A percentile compares a stretch with the other conserved stretches of the same genome.
Evolutionary conservation across 2,329 filamentous ascomycete genomes (phyloP).

Genomic region (Clarireedia hainanense): DNA sequence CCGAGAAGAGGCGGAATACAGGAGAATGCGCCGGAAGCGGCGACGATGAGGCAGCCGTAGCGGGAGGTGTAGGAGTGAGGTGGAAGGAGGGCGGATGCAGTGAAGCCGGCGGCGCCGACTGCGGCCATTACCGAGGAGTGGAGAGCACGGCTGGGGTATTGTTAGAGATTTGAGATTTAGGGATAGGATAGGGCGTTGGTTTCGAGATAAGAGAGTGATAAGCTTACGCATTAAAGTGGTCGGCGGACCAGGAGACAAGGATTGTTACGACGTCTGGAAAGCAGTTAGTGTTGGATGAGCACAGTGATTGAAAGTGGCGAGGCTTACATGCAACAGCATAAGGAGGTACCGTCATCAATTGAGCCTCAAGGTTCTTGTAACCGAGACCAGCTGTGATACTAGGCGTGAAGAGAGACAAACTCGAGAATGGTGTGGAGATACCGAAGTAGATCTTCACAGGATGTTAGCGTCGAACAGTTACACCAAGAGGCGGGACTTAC

Average conservation of each 20-base stretch:
- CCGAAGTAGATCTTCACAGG: constrained; percentile 39
- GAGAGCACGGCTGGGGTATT: constrained; percentile 33
- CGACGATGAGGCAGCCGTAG: constrained; percentile 65
- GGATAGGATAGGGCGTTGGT: too few species aligned
- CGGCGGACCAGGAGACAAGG: constrained; percentile 50
- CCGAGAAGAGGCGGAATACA: constrained; percentile 55
- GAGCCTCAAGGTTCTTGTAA: constrained; percentile 48
- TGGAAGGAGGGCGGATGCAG: constrained; percentile 56
- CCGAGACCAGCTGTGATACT: constrained; percentile 53
- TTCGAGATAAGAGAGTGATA: background rate
- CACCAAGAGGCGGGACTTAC: constrained; percentile 27
- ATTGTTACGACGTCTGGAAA: constrained; percentile 36
- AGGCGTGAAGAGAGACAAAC: constrained; percentile 53
- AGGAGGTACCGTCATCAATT: constrained; percentile 60
- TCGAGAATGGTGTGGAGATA: constrained; percentile 48
- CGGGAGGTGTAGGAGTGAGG: constrained; percentile 48
- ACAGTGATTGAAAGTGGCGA: background rate
- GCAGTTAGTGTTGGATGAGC: background rate
- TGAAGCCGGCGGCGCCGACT: constrained; percentile 48
- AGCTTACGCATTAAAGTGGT: constrained; percentile 46
- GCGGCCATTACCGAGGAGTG: constrained; percentile 42
- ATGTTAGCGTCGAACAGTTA: background rate
- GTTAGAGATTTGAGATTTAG: background rate
- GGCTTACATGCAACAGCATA: constrained; percentile 49
- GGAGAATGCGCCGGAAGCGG: constrained; percentile 57